Percentiles rank a stretch among this genome's conserved stretches.
Conservation (phyloP, 176 grass and related monocot species). For the Triticum turgidum region DNA sequence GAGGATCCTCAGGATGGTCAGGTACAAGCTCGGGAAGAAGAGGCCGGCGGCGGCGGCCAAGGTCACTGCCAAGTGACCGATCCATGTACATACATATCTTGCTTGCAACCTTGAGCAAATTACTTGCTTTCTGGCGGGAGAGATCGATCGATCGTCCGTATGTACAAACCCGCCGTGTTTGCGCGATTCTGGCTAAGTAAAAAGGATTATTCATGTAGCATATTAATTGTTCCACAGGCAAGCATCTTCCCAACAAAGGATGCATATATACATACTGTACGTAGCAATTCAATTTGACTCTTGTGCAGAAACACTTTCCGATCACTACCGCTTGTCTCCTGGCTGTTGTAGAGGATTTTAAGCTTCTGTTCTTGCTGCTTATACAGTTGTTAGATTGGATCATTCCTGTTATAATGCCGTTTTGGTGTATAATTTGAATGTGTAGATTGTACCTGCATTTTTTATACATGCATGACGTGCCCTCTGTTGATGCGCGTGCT, state of each 20-base stretch:
- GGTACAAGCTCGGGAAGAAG: slow-evolving; percentile 63
- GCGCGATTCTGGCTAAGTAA: not conserved
- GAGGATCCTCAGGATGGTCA: slow-evolving; percentile 71
- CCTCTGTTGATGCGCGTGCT: too few relatives aligned
- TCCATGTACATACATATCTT: not conserved
- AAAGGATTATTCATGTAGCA: not conserved
- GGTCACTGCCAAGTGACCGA: not conserved
- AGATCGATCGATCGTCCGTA: not conserved
- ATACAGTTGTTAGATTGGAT: too few relatives aligned
- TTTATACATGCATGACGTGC: too few relatives aligned
- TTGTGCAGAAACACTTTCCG: not conserved
- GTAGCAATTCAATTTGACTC: not conserved
- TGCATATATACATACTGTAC: not conserved
- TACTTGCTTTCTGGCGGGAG: not conserved
- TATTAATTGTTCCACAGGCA: not conserved
- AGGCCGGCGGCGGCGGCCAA: slow-evolving; percentile 12
- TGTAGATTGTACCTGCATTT: too few relatives aligned
- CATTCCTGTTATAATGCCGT: too few relatives aligned
- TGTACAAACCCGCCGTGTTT: not conserved
- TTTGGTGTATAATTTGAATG: not conserved
- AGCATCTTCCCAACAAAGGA: not conserved
- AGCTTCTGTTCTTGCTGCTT: too few relatives aligned
- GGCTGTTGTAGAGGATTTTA: not conserved
- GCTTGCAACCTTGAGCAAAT: not conserved
- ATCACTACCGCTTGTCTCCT: not conserved